Percentiles rank a stretch among this genome's conserved stretches.
phyloP scores from a whole-genome alignment of 495 filamentous ascomycete genomes.

The Penicillium parvum region DNA sequence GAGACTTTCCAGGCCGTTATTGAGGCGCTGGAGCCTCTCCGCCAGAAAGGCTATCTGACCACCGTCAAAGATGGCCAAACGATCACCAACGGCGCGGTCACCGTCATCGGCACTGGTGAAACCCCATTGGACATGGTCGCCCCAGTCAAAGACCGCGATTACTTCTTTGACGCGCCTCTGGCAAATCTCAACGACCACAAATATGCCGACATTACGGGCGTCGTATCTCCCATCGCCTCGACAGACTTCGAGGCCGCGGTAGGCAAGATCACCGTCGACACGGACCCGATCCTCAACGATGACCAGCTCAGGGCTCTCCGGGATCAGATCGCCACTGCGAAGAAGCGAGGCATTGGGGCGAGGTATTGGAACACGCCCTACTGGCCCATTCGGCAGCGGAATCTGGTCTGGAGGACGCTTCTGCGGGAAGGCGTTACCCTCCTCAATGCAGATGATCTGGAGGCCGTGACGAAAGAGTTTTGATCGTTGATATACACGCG shows the following conservation, averaged over 20 bases:
- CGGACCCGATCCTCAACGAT: conserved; percentile 32
- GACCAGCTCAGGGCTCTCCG: conserved; percentile 55
- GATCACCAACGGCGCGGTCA: conserved; percentile 53
- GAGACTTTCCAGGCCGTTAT: conserved; percentile 55
- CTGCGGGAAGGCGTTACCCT: conserved; percentile 64
- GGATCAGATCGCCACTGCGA: conserved; percentile 57
- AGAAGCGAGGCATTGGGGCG: conserved; percentile 57
- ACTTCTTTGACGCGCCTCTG: conserved; percentile 61
- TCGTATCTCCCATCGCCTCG: conserved; percentile 51
- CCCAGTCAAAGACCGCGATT: conserved; percentile 46
- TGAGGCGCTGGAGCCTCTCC: conserved; percentile 59
- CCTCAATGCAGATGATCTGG: conserved; percentile 75
- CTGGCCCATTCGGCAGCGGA: conserved; percentile 62
- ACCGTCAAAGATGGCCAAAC: conserved; percentile 50
- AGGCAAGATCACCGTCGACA: conserved; percentile 33
- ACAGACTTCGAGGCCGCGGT: conserved; percentile 39
- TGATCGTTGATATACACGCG: conserved; percentile 4
- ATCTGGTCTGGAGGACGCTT: conserved; percentile 65
- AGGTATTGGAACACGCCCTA: conserved; percentile 71
- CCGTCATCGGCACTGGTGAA: conserved; percentile 75
- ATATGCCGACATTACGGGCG: conserved; percentile 39
- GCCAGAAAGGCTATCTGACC: conserved; percentile 56
- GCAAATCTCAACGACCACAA: conserved; percentile 37
- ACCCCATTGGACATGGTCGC: conserved; percentile 64
- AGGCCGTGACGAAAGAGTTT: conserved; percentile 45